Evolutionary conservation across 768 basidiomycete species (phyloP), one percentile per base, ranked within the genome.

Genomic region (Tulasnella calospora): DNA sequence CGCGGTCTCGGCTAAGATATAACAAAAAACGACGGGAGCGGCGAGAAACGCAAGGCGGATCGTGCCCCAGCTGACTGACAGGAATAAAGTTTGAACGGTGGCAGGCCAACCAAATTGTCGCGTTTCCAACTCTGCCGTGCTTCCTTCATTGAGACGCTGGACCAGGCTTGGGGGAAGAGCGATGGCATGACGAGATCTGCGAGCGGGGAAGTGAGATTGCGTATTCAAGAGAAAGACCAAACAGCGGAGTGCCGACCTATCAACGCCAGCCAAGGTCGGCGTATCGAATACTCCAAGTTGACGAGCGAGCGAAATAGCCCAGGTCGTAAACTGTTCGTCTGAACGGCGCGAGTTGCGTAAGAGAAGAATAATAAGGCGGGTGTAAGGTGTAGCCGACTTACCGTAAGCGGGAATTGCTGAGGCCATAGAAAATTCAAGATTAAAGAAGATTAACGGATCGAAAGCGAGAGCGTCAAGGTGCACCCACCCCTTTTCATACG

Each of bases 121-220:
- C 61, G 61, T 67, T 67, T 67, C 61, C 61, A 67, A 67, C 61
- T 67, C 61, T 67, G 61, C 61, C 61, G 61, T 67, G 61, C 61
- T 67, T 67, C 61, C 61, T 67, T 46, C 71, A 46, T 72, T 72
- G 71, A 72, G 36, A 40, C 71, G 71, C 44, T 72, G 71, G 35
- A 72, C 71, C 71, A 72, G 36, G 44, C 71, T 72, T 72, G 36
- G 71, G 71, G 71, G 44, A 72, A 67, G 61, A 72, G 71, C 71
- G 38, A 72, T 40, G 71, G 71, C 71, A 72, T 72, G 71, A 46
- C 36, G 44, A 46, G 38, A 40, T 72, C 71, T 72, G 71, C 38
- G 38, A 72, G 38, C 71, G 71, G 44, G 21, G 38, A 46, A 13
- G 44, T 72, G 17, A 72, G 12, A 21, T 23, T 40, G 23, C 15